These are phyloP conservation scores for Chaetomium sp. DNA, from an alignment of 2,329 filamentous ascomycete genomes.

Conservation along the genomic window DNA sequence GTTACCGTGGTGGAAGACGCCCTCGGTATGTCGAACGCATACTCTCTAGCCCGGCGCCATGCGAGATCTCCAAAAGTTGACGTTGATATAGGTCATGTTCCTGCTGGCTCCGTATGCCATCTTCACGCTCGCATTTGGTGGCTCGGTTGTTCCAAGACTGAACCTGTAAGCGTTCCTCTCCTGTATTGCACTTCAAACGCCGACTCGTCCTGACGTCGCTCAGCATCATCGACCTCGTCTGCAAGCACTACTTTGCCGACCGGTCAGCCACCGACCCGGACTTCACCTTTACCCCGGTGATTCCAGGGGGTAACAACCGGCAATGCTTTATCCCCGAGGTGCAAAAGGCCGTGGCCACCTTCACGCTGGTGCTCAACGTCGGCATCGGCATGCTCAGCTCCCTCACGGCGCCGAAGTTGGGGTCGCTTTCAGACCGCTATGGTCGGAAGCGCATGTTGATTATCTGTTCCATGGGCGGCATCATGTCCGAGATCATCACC, in stretches of 20 bases:
- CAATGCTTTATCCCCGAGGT: slow-evolving; percentile 82
- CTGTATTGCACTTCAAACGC: background rate
- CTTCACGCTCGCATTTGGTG: slow-evolving; percentile 84
- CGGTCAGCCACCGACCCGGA: slow-evolving; percentile 59
- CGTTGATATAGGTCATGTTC: slow-evolving; percentile 69
- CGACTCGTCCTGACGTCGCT: slow-evolving; percentile 10
- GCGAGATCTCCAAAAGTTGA: background rate
- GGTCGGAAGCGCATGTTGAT: slow-evolving; percentile 77
- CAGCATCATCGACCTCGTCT: slow-evolving; percentile 78
- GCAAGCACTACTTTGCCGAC: slow-evolving; percentile 78
- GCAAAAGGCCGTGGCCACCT: slow-evolving; percentile 73
- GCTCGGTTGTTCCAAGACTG: slow-evolving; percentile 80
- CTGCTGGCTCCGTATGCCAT: slow-evolving; percentile 77
- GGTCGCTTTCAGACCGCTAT: slow-evolving; percentile 82
- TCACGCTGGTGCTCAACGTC: slow-evolving; percentile 75
- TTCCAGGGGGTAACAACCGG: slow-evolving; percentile 69
- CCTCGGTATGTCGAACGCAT: slow-evolving; percentile 54
- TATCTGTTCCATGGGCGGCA: slow-evolving; percentile 71
- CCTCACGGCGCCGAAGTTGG: slow-evolving; percentile 78
- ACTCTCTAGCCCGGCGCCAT: background rate
- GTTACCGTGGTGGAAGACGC: slow-evolving; percentile 63
- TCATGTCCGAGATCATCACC: slow-evolving; percentile 73
- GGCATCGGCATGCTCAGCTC: slow-evolving; percentile 77
- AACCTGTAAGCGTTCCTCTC: slow-evolving; percentile 62
- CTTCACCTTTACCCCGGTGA: slow-evolving; percentile 63